These are phyloP conservation scores for Salvia rosmarinus DNA, from an alignment of 257 asterid genomes.

Conservation along the genomic window DNA sequence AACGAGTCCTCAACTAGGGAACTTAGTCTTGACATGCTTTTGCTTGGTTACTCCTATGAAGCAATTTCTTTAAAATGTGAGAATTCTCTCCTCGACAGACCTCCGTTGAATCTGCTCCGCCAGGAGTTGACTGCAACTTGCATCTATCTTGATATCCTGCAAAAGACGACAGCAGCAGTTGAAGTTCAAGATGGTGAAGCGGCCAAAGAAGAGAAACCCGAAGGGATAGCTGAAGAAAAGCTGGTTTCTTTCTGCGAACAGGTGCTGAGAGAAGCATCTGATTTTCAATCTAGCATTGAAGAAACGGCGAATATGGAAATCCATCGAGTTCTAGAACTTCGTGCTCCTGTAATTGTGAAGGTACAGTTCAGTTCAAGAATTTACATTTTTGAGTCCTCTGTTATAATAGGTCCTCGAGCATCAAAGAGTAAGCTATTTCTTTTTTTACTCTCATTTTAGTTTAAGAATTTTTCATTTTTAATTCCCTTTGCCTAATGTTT, in stretches of 20 bases:
- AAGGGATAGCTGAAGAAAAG: slow-evolving; percentile 78
- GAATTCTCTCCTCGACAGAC: slow-evolving; percentile 53
- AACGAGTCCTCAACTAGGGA: slow-evolving; percentile 18
- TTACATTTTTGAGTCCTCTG: too few relatives aligned
- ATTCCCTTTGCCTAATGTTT: too few relatives aligned
- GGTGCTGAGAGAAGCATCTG: slow-evolving; percentile 88
- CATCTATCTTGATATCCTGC: slow-evolving; percentile 91
- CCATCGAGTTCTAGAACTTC: slow-evolving; percentile 83
- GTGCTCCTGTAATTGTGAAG: slow-evolving; percentile 93
- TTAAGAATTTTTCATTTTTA: too few relatives aligned
- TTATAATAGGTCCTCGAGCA: too few relatives aligned
- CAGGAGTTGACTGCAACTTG: slow-evolving; percentile 93
- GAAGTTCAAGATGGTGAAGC: slow-evolving; percentile 40
- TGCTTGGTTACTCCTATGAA: slow-evolving; percentile 24
- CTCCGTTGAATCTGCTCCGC: slow-evolving; percentile 93
- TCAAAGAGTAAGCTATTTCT: too few relatives aligned
- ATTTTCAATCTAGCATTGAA: slow-evolving; percentile 78
- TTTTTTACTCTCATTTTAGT: too few relatives aligned
- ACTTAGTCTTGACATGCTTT: slow-evolving; percentile 28
- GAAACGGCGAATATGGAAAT: slow-evolving; percentile 77
- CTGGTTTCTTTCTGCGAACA: slow-evolving; percentile 83
- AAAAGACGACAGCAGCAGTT: slow-evolving; percentile 65
- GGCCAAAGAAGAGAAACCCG: slow-evolving; percentile 64
- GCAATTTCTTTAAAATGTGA: slow-evolving; percentile 16
- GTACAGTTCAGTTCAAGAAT: too few relatives aligned